Percentiles rank a stretch among this genome's conserved stretches.
phyloP scores from a whole-genome alignment of 805 yeast species.

The Suhomyces sp. region DNA sequence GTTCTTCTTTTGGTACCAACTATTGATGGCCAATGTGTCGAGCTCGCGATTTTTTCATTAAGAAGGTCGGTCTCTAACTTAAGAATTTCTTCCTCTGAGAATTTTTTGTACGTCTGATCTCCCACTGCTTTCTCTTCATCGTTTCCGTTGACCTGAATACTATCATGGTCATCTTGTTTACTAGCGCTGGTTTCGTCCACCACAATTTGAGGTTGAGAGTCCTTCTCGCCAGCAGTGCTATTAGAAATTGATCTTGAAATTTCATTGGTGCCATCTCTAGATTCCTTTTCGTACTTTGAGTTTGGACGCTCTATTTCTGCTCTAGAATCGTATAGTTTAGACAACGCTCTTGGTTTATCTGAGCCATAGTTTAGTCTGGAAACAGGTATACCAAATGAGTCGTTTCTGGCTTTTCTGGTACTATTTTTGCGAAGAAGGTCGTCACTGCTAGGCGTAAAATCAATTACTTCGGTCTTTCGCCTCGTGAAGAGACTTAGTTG shows the following conservation, averaged over 20 bases:
- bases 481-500: constrained; percentile 51
- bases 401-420: constrained; percentile 30
- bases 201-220: too few species aligned
- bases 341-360: constrained; percentile 10
- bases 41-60: constrained; percentile 30
- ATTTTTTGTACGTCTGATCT: constrained; percentile 10
- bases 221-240: neutral
- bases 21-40: constrained; percentile 48
- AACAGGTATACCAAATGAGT: constrained; percentile 30
- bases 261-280: too few species aligned
- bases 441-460: constrained; percentile 26
- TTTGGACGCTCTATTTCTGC: constrained; percentile 1
- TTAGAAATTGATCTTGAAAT: neutral
- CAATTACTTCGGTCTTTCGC: constrained; percentile 30
- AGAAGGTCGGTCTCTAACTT: constrained; percentile 47
- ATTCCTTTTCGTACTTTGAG: too few species aligned
- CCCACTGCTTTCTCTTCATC: neutral
- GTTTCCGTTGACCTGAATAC: too few species aligned
- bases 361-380: constrained; percentile 8
- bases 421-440: constrained; percentile 35
- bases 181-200: too few species aligned
- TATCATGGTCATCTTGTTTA: too few species aligned
- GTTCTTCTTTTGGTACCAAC: constrained; percentile 69
- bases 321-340: constrained; percentile 8
- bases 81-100: constrained; percentile 44